A percentile compares a stretch with the other conserved stretches of the same genome.
Evolutionary conservation across 2,329 filamentous ascomycete genomes (phyloP).

Genomic region (Monosporascus sp.): DNA sequence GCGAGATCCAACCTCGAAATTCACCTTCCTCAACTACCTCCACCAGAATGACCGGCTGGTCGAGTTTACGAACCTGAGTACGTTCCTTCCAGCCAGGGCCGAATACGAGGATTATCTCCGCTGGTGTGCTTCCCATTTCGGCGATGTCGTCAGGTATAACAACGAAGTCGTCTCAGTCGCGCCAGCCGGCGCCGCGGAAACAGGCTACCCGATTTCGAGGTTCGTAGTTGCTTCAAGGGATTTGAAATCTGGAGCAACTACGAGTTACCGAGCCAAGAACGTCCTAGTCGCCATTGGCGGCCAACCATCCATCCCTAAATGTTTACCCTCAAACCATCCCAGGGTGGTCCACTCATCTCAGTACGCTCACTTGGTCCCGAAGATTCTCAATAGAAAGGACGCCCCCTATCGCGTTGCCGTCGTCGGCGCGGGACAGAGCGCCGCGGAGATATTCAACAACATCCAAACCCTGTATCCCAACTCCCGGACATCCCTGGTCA

Average conservation of each 20-base stretch:
- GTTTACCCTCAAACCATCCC: conserved; percentile 63
- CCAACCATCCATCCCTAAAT: conserved; percentile 63
- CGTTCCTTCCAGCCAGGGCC: conserved; percentile 77
- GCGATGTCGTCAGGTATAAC: conserved; percentile 66
- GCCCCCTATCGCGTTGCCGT: conserved; percentile 72
- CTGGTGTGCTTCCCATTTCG: conserved; percentile 84
- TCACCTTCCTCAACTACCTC: conserved; percentile 95
- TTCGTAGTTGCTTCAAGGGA: conserved; percentile 67
- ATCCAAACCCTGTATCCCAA: conserved; percentile 78
- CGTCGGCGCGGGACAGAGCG: conserved; percentile 84
- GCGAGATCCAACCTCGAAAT: conserved; percentile 80
- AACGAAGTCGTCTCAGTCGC: conserved; percentile 71
- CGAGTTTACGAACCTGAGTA: conserved; percentile 84
- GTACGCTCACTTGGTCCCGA: conserved; percentile 62
- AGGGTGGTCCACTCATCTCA: conserved; percentile 84
- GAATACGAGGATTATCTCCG: conserved; percentile 96
- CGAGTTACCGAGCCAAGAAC: conserved; percentile 54
- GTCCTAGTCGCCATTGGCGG: conserved; percentile 57
- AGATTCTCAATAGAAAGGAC: conserved; percentile 51
- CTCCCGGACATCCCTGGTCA: conserved; percentile 69
- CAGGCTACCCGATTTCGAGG: conserved; percentile 47
- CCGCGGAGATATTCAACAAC: conserved; percentile 92
- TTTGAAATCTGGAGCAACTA: conserved; percentile 47
- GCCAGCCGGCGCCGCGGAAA: conserved; percentile 46
- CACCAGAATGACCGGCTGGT: conserved; percentile 76